Conservation (phyloP, 2,329 filamentous ascomycete species). For the Penicillium sp. region DNA sequence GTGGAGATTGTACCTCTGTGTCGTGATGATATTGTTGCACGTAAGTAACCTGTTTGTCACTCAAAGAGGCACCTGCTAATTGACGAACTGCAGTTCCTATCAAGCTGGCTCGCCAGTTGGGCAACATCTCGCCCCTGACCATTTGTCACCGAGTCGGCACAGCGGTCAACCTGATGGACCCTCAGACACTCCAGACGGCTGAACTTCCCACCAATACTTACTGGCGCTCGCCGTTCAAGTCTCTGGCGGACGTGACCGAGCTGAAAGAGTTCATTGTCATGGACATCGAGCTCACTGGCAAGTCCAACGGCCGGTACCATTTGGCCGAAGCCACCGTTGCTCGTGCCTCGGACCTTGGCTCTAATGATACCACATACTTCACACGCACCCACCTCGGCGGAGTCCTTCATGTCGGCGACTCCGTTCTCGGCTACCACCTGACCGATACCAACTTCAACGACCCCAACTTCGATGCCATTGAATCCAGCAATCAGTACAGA, state of each 20-base stretch:
- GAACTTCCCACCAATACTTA: conserved; percentile 78
- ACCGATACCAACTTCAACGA: conserved; percentile 92
- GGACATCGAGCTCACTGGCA: conserved; percentile 78
- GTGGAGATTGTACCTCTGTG: conserved; percentile 76
- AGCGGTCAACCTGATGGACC: conserved; percentile 81
- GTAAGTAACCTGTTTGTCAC: too few species aligned
- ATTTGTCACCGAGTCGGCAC: conserved; percentile 88
- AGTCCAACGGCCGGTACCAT: conserved; percentile 71
- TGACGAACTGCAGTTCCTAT: conserved; percentile 56
- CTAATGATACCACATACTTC: conserved; percentile 83
- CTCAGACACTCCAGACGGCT: conserved; percentile 81
- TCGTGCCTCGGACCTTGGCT: conserved; percentile 76
- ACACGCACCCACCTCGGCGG: conserved; percentile 83
- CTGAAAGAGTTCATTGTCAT: conserved; percentile 91
- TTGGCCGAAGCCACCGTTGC: conserved; percentile 86
- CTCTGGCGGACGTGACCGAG: conserved; percentile 76
- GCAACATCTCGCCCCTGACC: conserved; percentile 81
- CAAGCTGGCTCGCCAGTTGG: conserved; percentile 76
- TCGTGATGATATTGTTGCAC: too few species aligned
- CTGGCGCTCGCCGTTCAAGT: conserved; percentile 83
- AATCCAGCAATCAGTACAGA: conserved; percentile 64
- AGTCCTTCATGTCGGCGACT: conserved; percentile 81
- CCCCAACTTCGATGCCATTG: conserved; percentile 73
- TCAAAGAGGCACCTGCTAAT: too few species aligned
- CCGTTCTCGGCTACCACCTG: conserved; percentile 89